These are phyloP conservation scores for Cicer pinnatifidum DNA, from an alignment of 306 rosid species.

Conservation along the genomic window DNA sequence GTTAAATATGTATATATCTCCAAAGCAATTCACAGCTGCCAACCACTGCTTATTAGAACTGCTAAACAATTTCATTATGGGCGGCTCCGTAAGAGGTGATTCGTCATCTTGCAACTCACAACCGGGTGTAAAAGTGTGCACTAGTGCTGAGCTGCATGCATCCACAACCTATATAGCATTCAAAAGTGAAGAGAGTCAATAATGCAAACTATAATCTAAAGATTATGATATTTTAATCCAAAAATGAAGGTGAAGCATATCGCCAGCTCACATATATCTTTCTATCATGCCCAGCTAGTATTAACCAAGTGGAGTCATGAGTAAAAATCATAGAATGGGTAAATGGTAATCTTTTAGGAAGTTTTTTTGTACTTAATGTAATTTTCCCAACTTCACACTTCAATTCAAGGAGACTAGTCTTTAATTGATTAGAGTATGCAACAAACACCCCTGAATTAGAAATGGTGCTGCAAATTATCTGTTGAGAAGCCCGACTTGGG, in stretches of 20 bases:
- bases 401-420: conserved; percentile 72
- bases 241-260: conserved; percentile 8
- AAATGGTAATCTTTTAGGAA: conserved; percentile 69
- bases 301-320: conserved; percentile 80
- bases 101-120: conserved; percentile 58
- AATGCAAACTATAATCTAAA: conserved; percentile 22
- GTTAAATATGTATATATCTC: conserved; percentile 84
- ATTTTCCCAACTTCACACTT: conserved; percentile 54
- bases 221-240: conserved; percentile 8
- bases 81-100: conserved; percentile 75
- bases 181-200: conserved; percentile 33
- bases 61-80: conserved; percentile 80
- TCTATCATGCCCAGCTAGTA: conserved; percentile 88
- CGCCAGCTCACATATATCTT: conserved; percentile 76
- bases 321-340: conserved; percentile 86
- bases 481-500: conserved; percentile 66
- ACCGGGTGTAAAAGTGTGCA: conserved; percentile 74
- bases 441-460: conserved; percentile 71
- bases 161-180: conserved; percentile 68
- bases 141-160: conserved; percentile 53
- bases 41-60: conserved; percentile 94
- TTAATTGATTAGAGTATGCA: conserved; percentile 78
- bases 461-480: conserved; percentile 83
- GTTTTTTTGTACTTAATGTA: conserved; percentile 57
- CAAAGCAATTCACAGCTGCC: conserved; percentile 92